A percentile compares a stretch with the other conserved stretches of the same genome.
Evolutionary conservation across 768 basidiomycete genomes (phyloP).

Genomic region (Holtermannia corniformis): DNA sequence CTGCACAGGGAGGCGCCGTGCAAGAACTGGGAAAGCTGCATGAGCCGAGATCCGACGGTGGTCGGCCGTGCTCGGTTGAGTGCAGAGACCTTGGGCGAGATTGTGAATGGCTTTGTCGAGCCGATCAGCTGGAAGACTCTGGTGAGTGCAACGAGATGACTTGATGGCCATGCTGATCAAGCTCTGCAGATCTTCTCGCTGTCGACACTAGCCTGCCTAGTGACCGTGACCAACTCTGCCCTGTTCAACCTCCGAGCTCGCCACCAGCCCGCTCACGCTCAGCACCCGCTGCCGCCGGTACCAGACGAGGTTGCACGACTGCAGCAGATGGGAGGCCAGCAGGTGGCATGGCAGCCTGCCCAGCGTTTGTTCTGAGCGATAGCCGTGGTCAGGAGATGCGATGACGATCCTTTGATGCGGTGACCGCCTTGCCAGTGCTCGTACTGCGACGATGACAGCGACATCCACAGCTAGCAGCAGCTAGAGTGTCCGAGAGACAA

Average conservation of each 20-base stretch:
- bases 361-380: background rate
- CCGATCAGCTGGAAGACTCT: constrained; percentile 96
- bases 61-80: constrained; percentile 81
- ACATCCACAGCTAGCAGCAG: too few relatives aligned
- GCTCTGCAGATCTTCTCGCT: constrained; percentile 37
- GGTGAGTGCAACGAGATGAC: constrained; percentile 46
- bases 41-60: constrained; percentile 85
- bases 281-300: background rate
- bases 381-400: too few relatives aligned
- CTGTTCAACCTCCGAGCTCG: constrained; percentile 33
- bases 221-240: constrained; percentile 39
- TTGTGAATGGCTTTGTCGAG: constrained; percentile 93
- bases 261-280: background rate
- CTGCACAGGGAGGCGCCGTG: constrained; percentile 57
- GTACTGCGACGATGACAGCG: too few relatives aligned
- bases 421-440: too few relatives aligned
- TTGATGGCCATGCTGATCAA: background rate
- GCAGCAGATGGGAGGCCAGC: background rate
- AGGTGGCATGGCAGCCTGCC: background rate
- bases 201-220: constrained; percentile 35
- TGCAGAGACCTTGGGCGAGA: constrained; percentile 90
- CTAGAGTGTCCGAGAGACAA: too few relatives aligned
- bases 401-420: too few relatives aligned
- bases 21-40: constrained; percentile 81
- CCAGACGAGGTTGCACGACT: background rate